Base-by-base conservation (phyloP, 306 rosid species). In the Pyrus communis region DNA sequence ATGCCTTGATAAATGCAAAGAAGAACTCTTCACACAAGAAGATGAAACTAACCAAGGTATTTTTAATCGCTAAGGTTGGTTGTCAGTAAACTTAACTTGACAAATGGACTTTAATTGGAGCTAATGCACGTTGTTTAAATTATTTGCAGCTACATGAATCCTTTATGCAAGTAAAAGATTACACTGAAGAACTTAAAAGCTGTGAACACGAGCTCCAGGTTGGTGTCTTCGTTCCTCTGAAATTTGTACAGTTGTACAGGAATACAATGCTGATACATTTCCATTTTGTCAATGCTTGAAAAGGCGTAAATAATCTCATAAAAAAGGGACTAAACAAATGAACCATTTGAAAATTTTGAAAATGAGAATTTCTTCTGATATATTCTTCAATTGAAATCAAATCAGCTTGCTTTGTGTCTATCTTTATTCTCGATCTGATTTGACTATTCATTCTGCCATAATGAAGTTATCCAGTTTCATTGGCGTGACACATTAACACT, bases 191-290 rank as follows among this genome's bases (percentile, higher is more conserved):
- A 76, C 92, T 89, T 71, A 83, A 88, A 86, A 79, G 75, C 81
- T 74, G 85, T 78, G 96, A 95, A 84, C 85, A 86, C 67, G 93
- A 95, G 87, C 90, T 92, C 83, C 93, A 92, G 99, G 98, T 95
- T 76, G 65, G 92, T 81, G 60, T 77, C 73, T 76, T 63, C 11
- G 25, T 31, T 28, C 71, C 31, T 67, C 62, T 31, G 35, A 21
- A 42, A 30, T 21, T 14, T 54, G 57, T 64, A 9, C 14, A 19
- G 43, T 19, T 54, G 57, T 64, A 10, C 11, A 74, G 59, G 30
- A 62, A 61, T 28, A 19, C 14, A 61, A 59, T 27, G 11, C 27
- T 4, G 69, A 33, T 65, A n/a, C 17, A 40, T 35, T 21, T 38
- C 51, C 51, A 19, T 67, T 45, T 10, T n/a, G 4, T 67, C 40